Evolutionary conservation across 1,139 yeast species (phyloP), one percentile per base, ranked within the genome.

Genomic region (Taphrina deformans): DNA sequence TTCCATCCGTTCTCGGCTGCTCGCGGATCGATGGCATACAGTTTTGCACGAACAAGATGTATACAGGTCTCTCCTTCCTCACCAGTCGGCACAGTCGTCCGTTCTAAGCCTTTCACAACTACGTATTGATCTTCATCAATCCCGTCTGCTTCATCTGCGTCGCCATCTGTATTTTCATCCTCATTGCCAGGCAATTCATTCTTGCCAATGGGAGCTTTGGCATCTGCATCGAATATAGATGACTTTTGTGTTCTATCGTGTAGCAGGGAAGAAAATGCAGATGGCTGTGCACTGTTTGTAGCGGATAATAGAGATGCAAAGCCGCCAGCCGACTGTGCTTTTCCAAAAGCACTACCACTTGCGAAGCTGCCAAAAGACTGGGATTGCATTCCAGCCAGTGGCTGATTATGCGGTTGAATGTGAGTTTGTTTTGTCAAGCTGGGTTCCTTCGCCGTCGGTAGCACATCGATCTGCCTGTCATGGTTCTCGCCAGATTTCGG

Each of bases 41-140:
- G 78, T 73, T 92, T 90, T 14, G 96, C 91, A 50, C 87, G 85
- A 53, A 88, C 82, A 48, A 84, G 83, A 74, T 84, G 89, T 9
- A 86, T 76, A 0, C 89, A 83, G 51, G 79, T 79, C 74, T 95
- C 99, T 65, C 85, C 81, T 74, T 93, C 99, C 75, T 95, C 99
- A 1, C 99, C 99, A 0, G 98, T 90, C 66, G 52, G 52, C 12
- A 61, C 59, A 12, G 23, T 31, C 4, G 59, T 52, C 46, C 31
- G 33, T 24, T 52, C 59, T 5, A 61, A 38, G 10, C 65, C 65
- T n/a, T 44, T 52, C 18, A 61, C 65, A 3, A 44, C 59, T n/a
- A 61, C 59, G 33, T 61, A 61, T 18, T 61, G 59, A n/a, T 61
- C 65, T n/a, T 61, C 65, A 41, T 61, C 65, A 1, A 44, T 53